Evolutionary conservation across 225 moss, liverwort and hornwort species (phyloP).

Genomic region (Polytrichum commune): DNA sequence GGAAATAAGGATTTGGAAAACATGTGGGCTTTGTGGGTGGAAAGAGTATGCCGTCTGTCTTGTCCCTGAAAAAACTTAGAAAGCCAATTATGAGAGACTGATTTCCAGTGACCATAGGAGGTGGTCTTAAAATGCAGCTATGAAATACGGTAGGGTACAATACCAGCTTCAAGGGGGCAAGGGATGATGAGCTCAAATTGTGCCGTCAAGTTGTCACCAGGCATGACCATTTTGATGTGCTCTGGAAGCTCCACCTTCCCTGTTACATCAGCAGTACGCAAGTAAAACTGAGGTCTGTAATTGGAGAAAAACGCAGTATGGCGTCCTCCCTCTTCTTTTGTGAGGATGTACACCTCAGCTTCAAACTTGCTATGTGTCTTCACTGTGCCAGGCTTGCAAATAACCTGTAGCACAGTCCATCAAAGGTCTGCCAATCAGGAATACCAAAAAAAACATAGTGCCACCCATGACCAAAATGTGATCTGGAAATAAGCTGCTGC

Average conservation of each 20-base stretch:
- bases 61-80: too few species aligned
- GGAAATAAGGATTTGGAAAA: too few species aligned
- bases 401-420: conserved; percentile 22
- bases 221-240: conserved; percentile 97
- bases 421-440: neutral
- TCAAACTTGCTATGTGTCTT: conserved; percentile 80
- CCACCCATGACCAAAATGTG: too few species aligned
- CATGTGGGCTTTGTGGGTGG: too few species aligned
- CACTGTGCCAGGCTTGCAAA: conserved; percentile 83
- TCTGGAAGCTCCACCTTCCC: conserved; percentile 89
- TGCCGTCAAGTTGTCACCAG: conserved; percentile 80
- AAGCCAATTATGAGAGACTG: too few species aligned
- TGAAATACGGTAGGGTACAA: neutral
- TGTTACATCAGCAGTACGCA: conserved; percentile 83
- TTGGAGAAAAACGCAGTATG: conserved; percentile 94
- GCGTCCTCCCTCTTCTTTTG: conserved; percentile 93
- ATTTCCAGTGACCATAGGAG: too few species aligned
- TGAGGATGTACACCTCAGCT: conserved; percentile 81
- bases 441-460: neutral
- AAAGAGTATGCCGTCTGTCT: too few species aligned
- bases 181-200: conserved; percentile 78
- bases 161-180: conserved; percentile 66
- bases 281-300: conserved; percentile 92
- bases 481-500: too few species aligned
- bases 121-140: too few species aligned